These are phyloP conservation scores for Jaltomata sinuosa DNA, from an alignment of 257 asterid genomes.

Conservation along the genomic window DNA sequence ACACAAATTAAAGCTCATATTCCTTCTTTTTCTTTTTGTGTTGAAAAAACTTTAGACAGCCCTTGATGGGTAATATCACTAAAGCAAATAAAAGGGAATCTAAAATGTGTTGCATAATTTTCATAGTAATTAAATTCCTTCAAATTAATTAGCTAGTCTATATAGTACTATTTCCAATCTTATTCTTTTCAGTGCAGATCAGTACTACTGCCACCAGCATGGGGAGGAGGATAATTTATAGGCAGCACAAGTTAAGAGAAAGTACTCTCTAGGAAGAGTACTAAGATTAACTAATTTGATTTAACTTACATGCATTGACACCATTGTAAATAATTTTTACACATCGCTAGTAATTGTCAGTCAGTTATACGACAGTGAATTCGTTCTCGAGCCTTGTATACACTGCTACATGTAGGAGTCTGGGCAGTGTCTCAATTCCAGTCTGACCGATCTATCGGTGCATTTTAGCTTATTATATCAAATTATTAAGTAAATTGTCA, in stretches of 20 bases:
- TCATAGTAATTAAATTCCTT: slow-evolving; percentile 1
- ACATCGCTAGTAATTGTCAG: neutral
- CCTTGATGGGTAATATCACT: slow-evolving; percentile 19
- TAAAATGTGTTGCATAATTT: neutral
- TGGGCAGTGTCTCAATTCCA: neutral
- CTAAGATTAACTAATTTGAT: neutral
- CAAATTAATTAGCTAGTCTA: neutral
- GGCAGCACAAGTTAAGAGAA: neutral
- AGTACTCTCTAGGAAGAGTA: neutral
- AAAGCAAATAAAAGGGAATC: slow-evolving; percentile 3
- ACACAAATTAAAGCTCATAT: slow-evolving; percentile 18
- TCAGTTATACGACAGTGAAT: neutral
- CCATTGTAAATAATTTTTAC: neutral
- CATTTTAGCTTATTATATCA: neutral
- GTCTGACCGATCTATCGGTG: neutral
- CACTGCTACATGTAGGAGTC: neutral
- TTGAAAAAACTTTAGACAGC: slow-evolving; percentile 32
- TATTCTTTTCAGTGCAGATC: neutral
- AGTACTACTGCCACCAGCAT: neutral
- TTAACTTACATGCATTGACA: neutral
- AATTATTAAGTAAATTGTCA: neutral
- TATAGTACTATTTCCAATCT: neutral
- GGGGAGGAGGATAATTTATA: neutral
- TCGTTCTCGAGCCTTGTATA: neutral
- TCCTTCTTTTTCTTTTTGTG: slow-evolving; percentile 13